phyloP scores from a whole-genome alignment of 257 asterid species.

The Nicotiana otophora region DNA sequence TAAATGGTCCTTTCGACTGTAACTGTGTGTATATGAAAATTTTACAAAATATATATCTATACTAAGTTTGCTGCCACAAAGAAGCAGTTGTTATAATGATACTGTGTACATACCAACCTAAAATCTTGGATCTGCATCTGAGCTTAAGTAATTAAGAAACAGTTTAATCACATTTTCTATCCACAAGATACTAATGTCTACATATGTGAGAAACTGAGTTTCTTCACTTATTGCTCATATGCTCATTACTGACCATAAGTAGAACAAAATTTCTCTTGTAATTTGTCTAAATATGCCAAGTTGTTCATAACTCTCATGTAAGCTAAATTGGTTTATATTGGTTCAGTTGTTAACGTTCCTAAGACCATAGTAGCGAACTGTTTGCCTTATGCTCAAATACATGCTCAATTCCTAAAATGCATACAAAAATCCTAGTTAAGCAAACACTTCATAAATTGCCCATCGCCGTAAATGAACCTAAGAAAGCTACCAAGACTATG shows the following conservation, averaged over 20 bases:
- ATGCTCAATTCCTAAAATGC: neutral
- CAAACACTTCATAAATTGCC: neutral
- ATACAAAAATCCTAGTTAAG: neutral
- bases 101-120: neutral
- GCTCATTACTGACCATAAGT: neutral
- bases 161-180: neutral
- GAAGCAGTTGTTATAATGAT: neutral
- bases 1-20: neutral
- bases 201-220: neutral
- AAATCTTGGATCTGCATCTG: neutral
- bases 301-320: neutral
- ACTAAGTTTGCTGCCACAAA: neutral
- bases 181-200: neutral
- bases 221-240: neutral
- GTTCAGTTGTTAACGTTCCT: neutral
- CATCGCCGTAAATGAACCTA: neutral
- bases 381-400: neutral
- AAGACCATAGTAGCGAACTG: neutral
- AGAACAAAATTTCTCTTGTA: neutral
- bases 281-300: neutral
- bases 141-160: neutral
- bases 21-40: neutral
- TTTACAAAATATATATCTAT: neutral
- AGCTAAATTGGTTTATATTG: neutral
- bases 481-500: neutral